Evolutionary conservation across 2,329 filamentous ascomycete species (phyloP), one percentile per base, ranked within the genome.

Genomic region (Aspergillus brunneoviolaceus): DNA sequence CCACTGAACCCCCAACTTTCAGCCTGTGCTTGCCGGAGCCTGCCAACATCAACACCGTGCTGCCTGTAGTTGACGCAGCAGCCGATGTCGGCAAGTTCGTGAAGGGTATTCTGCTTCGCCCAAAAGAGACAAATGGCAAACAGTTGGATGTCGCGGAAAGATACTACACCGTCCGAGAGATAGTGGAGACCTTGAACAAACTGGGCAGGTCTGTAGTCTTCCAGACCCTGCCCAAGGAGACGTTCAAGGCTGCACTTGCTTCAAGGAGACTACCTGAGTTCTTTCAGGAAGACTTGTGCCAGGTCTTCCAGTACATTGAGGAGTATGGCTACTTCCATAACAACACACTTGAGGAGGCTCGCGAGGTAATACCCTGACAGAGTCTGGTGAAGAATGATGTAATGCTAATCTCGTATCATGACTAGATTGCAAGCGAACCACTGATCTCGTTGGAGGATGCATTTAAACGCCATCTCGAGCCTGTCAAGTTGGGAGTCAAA

Each of bases 301-400:
- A 85, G 70, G 85, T 84, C 60, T 79, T 83, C 72, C 70, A 77
- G 33, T 73, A 84, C 54, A 71, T 84, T 63, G 72, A 77, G 55
- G 76, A 81, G 51, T 81, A 76, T 54, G 82, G 82, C 0, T 85
- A 85, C 62, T 85, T 77, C 64, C 78, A 77, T n/a, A 79, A 79
- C 29, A 78, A 56, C 1, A 45, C 39, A 1, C 29, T 57, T 29
- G 53, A 57, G 49, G 25, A 49, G 12, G 39, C 16, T 11, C 35
- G 52, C 14, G 27, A 55, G 52, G 58, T 60, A 55, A 29, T 21
- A 16, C 19, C 6, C 12, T 23, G 3, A 4, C 27, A 29, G 2
- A 29, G 27, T 29, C 27, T 29, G 27, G 27, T 29, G 7, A 9
- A 29, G 27, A 29, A 29, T 29, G 27, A 29, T 29, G 27, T 29